Conservation (phyloP, 2,329 filamentous ascomycete species). For the Sarocladium strictum region DNA sequence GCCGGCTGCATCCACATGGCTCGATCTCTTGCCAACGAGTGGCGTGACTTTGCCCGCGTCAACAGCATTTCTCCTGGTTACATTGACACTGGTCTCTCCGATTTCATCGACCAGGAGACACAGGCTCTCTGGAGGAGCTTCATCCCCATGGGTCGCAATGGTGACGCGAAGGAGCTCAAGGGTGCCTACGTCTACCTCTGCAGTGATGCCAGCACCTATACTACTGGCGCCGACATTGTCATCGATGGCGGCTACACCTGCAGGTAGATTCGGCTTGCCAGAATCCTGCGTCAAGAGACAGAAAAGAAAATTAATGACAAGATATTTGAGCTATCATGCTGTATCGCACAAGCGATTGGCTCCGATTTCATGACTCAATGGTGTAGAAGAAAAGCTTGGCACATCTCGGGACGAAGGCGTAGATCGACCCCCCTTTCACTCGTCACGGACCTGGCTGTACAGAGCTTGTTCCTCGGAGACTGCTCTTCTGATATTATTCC, state of each 20-base stretch:
- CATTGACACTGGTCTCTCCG: conserved; percentile 57
- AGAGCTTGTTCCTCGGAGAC: too few species aligned
- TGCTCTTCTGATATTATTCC: too few species aligned
- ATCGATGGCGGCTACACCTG: conserved; percentile 58
- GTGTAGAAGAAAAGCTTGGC: too few species aligned
- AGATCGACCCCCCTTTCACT: too few species aligned
- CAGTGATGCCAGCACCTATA: conserved; percentile 65
- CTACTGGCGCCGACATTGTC: conserved; percentile 60
- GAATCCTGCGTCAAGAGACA: not conserved
- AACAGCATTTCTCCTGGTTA: conserved; percentile 59
- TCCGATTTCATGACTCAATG: too few species aligned
- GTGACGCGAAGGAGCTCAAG: conserved; percentile 59
- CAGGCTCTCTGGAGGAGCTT: conserved; percentile 64
- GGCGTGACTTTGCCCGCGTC: conserved; percentile 55
- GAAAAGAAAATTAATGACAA: not conserved
- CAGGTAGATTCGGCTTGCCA: conserved; percentile 9
- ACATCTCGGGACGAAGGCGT: too few species aligned
- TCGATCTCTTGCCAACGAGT: conserved; percentile 47
- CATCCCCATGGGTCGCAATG: conserved; percentile 63
- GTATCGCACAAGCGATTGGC: too few species aligned
- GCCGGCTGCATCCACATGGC: conserved; percentile 38
- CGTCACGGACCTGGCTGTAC: too few species aligned
- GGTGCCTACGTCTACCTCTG: conserved; percentile 67
- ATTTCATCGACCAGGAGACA: conserved; percentile 52
- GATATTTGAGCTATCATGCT: too few species aligned